Evolutionary conservation across 75 land plant species (phyloP), one percentile per base, ranked within the genome.

Genomic region (Gnetum montanum): DNA sequence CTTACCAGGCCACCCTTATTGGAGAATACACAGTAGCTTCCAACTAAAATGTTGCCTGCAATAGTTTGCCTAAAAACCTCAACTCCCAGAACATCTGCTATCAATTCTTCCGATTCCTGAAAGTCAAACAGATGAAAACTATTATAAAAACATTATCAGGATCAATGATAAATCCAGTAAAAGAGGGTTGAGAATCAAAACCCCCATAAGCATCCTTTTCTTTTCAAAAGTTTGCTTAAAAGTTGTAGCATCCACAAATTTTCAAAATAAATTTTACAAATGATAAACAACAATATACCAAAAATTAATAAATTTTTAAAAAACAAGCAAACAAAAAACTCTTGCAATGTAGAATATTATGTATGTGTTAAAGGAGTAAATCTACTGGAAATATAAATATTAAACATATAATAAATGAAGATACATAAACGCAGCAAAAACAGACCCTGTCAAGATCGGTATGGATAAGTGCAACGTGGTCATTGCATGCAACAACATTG

Each of bases 21-120:
- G 4, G 98, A 73, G 46, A 92, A 82, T 16, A 65, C 53, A 52
- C 89, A 79, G 48, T 81, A 92, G 61, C 94, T 92, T 5, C 98
- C 94, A 20, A 92, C 98, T 31, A 92, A 86, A 23, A 82, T 77
- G 44, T 88, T 92, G 3, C 89, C 98, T 35, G 98, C 98, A 62
- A 92, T 72, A 22, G 98, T 92, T 76, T 92, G 98, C 78, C 98
- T 78, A 59, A 92, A 92, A 5, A 92, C 98, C 60, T 92, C 98
- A 1, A 92, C 89, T 31, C 89, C 89, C 55, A 88, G 81, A 58
- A 92, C 84, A 84, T 92, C 94, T 25, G 98, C 86, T 64, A 92
- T 67, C 62, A 88, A 50, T 61, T 92, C 98, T 58, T 92, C 98
- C 8, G 98, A 88, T 75, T 88, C 94, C 98, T 88, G 75, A 1